Base-by-base conservation (phyloP, 805 yeast genomes). In the Candida nitratophila region DNA sequence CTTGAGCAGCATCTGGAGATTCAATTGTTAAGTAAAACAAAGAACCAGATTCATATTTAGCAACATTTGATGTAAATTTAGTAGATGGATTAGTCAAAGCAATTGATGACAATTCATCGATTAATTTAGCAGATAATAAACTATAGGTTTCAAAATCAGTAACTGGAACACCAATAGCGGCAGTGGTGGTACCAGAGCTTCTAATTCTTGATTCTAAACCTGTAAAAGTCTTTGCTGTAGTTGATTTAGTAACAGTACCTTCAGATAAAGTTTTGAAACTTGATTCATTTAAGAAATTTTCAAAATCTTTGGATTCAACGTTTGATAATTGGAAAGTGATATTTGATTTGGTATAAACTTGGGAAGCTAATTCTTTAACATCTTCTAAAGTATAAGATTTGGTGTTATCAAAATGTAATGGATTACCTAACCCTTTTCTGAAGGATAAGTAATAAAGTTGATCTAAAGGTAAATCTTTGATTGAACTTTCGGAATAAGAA, bases 361-460 rank as follows among this genome's bases (percentile, higher is more conserved):
- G 68, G 51, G 76, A 65, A 50, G 95, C 90, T 62, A 71, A 86
- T 37, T 64, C 64, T 55, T 76, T 72, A 59, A 93, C 73, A 48
- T 83, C 88, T 44, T 81, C 88, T 44, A 77, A 56, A 31, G 82
- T 49, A 54, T 79, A 70, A 38, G 79, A 57, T 55, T 71, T 68
- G 51, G 74, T 65, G 49, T 86, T 85, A 64, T 85, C 84, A 63
- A 77, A 86, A 64, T 75, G 75, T 57, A 87, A 73, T 51, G 96
- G 83, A 68, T 83, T 79, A 59, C 96, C 97, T 58, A 86, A 79
- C 44, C 96, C 97, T 49, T 67, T 72, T 74, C 93, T 86, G 80
- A 85, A 93, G 41, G 95, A 79, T 48, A 81, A 69, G 55, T 79
- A 78, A 70, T 86, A 91, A 61, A 88, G 77, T 53, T 80, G 76